Evolutionary conservation across 331 rosid species (phyloP).

Genomic region (Rhamnella rubrinervis): DNA sequence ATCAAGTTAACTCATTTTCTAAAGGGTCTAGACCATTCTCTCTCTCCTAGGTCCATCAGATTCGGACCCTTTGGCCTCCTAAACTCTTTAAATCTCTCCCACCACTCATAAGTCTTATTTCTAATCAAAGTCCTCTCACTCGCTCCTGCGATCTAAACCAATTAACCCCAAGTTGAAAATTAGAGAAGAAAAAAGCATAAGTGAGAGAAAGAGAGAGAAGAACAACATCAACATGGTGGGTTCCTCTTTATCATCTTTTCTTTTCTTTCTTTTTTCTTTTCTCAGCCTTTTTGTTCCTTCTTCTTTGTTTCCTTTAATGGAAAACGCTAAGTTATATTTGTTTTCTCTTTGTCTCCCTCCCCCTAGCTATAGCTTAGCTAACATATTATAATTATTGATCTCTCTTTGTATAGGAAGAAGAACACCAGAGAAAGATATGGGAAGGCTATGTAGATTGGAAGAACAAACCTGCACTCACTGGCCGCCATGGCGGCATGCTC

Average conservation of each 20-base stretch:
- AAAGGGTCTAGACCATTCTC: slow-evolving; percentile 37
- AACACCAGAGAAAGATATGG: slow-evolving; percentile 47
- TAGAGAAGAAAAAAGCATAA: not conserved
- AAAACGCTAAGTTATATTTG: not conserved
- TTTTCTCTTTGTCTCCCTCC: not conserved
- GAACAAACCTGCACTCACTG: slow-evolving; percentile 61
- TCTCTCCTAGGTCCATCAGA: slow-evolving; percentile 21
- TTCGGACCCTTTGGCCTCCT: slow-evolving; percentile 36
- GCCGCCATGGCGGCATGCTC: slow-evolving; percentile 87
- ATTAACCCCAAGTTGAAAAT: slow-evolving; percentile 8
- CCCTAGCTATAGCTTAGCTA: not conserved
- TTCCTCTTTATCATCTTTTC: slow-evolving; percentile 16
- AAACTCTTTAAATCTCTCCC: slow-evolving; percentile 50
- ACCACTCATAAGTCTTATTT: slow-evolving; percentile 27
- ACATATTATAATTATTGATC: not conserved
- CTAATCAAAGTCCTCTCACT: slow-evolving; percentile 32
- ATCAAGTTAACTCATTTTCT: slow-evolving; percentile 31
- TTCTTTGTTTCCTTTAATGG: not conserved
- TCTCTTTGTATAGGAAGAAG: slow-evolving; percentile 34
- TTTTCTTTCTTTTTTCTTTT: not conserved
- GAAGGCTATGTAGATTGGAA: slow-evolving; percentile 92
- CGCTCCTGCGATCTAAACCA: slow-evolving; percentile 26
- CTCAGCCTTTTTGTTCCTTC: slow-evolving; percentile 13
- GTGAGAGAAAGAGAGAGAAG: not conserved
- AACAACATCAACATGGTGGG: slow-evolving; percentile 41